phyloP scores from a whole-genome alignment of 768 basidiomycete species.

The Pisolithus tinctorius region DNA sequence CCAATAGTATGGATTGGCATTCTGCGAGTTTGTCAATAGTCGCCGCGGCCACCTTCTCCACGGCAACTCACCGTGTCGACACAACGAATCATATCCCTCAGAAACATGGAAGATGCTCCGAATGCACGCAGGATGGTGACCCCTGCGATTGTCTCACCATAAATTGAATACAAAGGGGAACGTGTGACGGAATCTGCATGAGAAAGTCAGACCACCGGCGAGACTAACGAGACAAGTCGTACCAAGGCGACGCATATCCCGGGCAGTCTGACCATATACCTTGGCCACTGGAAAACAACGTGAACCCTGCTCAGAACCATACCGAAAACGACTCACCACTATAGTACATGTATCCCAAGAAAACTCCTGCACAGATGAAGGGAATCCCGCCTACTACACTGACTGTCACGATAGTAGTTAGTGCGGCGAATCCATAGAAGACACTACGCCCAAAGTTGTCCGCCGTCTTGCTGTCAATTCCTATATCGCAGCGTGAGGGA shows the following conservation, averaged over 20 bases:
- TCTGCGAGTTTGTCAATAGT: conserved; percentile 25
- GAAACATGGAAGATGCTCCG: conserved; percentile 80
- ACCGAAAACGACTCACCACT: conserved; percentile 38
- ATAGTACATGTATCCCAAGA: conserved; percentile 61
- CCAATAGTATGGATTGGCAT: conserved; percentile 79
- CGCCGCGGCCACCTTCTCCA: not conserved
- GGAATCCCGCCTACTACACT: conserved; percentile 73
- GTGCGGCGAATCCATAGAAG: conserved; percentile 60
- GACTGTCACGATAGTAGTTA: conserved; percentile 68
- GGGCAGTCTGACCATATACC: conserved; percentile 76
- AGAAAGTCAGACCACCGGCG: not conserved
- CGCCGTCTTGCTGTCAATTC: conserved; percentile 74
- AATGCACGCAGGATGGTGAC: conserved; percentile 68
- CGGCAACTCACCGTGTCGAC: conserved; percentile 62
- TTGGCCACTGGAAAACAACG: conserved; percentile 27
- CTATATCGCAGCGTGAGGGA: conserved; percentile 29
- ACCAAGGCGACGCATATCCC: conserved; percentile 80
- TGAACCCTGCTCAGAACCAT: conserved; percentile 4
- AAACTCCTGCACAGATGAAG: conserved; percentile 55
- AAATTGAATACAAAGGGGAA: conserved; percentile 42
- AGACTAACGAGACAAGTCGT: not conserved
- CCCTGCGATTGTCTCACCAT: conserved; percentile 45
- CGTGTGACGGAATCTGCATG: conserved; percentile 40
- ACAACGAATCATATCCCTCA: conserved; percentile 76
- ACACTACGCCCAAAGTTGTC: conserved; percentile 83